phyloP scores from a whole-genome alignment of 768 basidiomycete genomes.

The Hemileccinum rubropunctum region DNA sequence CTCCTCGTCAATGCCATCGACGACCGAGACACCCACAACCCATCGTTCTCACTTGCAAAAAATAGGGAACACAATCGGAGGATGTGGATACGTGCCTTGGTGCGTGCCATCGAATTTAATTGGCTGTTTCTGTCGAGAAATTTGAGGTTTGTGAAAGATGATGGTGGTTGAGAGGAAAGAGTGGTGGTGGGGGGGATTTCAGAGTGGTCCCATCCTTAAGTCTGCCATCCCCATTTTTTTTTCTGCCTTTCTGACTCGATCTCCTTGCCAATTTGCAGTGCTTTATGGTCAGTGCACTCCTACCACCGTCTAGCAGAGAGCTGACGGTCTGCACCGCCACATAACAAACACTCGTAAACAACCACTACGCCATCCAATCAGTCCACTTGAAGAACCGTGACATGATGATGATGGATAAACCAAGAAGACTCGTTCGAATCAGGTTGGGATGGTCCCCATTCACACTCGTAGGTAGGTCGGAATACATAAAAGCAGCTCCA shows the following conservation, averaged over 20 bases:
- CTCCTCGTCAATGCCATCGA: constrained; percentile 6
- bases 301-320: background rate
- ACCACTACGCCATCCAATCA: no score
- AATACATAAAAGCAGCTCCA: no score
- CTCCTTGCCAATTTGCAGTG: constrained; percentile 20
- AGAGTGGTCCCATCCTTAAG: constrained; percentile 12
- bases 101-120: constrained; percentile 59
- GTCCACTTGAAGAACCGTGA: no score
- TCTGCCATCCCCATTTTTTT: constrained; percentile 2
- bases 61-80: background rate
- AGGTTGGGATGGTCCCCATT: no score
- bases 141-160: constrained; percentile 11
- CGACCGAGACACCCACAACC: background rate
- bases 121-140: background rate
- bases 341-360: background rate
- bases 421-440: no score
- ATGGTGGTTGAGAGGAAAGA: constrained; percentile 19
- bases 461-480: no score
- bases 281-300: constrained; percentile 27
- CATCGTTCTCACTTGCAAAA: background rate
- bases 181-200: constrained; percentile 3
- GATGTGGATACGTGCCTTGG: constrained; percentile 39
- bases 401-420: no score
- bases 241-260: constrained; percentile 13
- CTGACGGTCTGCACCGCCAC: background rate